Percentiles rank a stretch among this genome's conserved stretches.
phyloP scores from a whole-genome alignment of 2,329 filamentous ascomycete species.

The Didymosphaeria variabile region DNA sequence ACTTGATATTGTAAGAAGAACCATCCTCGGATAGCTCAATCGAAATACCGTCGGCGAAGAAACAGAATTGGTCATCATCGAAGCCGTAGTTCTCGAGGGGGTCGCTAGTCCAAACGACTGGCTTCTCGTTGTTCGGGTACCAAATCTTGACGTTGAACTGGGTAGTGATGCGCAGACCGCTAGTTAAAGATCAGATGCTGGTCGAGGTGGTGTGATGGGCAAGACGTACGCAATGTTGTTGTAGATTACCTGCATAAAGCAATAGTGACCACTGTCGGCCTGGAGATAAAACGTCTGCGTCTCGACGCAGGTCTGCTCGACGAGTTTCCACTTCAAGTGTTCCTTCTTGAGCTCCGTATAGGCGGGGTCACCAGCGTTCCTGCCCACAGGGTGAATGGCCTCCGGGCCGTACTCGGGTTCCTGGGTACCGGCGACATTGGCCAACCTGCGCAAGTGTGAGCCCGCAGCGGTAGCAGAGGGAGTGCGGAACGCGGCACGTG shows the following conservation, averaged over 20 bases:
- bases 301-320: conserved; percentile 90
- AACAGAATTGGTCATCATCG: conserved; percentile 81
- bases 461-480: conserved; percentile 11
- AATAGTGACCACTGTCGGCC: conserved; percentile 78
- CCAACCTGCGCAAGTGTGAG: conserved; percentile 57
- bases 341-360: conserved; percentile 82
- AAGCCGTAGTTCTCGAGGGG: conserved; percentile 82
- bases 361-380: conserved; percentile 78
- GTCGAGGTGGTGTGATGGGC: not conserved
- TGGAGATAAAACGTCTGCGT: conserved; percentile 94
- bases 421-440: conserved; percentile 90
- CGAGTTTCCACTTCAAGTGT: conserved; percentile 81
- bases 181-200: conserved; percentile 52
- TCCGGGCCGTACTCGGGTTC: conserved; percentile 94
- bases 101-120: conserved; percentile 84
- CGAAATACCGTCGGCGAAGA: conserved; percentile 86
- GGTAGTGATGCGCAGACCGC: conserved; percentile 86
- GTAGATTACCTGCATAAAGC: conserved; percentile 91
- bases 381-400: conserved; percentile 85
- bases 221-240: conserved; percentile 87
- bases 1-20: conserved; percentile 86
- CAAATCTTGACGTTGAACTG: conserved; percentile 97
- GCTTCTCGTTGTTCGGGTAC: conserved; percentile 74
- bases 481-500: conserved; percentile 17
- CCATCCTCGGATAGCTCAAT: conserved; percentile 88